These are phyloP conservation scores for Termitomyces sp. DNA, from an alignment of 768 basidiomycete species.

Conservation along the genomic window DNA sequence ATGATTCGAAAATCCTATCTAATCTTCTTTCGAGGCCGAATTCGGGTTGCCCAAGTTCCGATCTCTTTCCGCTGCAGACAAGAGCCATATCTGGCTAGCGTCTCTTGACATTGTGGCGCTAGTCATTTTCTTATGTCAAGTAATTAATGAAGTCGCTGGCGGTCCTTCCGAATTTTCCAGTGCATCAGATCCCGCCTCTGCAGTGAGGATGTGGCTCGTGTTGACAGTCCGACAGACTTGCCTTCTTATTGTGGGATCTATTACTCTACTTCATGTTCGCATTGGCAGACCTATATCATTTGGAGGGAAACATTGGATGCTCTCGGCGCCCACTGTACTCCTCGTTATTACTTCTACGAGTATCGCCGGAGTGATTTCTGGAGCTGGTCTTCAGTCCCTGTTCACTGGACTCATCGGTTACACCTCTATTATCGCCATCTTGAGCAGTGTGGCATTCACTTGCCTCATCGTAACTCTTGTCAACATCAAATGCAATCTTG, in stretches of 20 bases:
- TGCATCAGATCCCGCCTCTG: constrained; percentile 47
- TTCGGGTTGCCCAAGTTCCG: constrained; percentile 71
- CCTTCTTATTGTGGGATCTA: constrained; percentile 53
- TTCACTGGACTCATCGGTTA: constrained; percentile 63
- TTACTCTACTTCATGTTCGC: constrained; percentile 69
- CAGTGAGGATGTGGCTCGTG: constrained; percentile 66
- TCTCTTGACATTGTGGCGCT: constrained; percentile 62
- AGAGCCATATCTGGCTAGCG: constrained; percentile 72
- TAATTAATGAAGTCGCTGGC: constrained; percentile 46
- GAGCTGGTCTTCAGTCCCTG: constrained; percentile 47
- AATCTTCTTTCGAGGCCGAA: constrained; percentile 51
- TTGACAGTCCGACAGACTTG: constrained; percentile 67
- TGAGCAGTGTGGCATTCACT: constrained; percentile 53
- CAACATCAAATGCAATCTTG: constrained; percentile 62
- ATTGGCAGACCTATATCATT: constrained; percentile 68
- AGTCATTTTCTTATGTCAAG: constrained; percentile 64
- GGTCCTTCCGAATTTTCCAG: constrained; percentile 40
- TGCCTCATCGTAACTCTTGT: constrained; percentile 61
- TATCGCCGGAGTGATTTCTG: constrained; percentile 55
- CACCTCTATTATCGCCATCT: constrained; percentile 44
- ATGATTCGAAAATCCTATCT: constrained; percentile 9
- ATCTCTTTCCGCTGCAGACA: constrained; percentile 63
- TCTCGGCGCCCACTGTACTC: constrained; percentile 63
- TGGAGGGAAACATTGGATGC: constrained; percentile 67
- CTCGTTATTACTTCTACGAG: constrained; percentile 55